Percentiles rank a stretch among this genome's conserved stretches.
Conservation (phyloP, 345 rosid genomes). For the Linum trigynum region DNA sequence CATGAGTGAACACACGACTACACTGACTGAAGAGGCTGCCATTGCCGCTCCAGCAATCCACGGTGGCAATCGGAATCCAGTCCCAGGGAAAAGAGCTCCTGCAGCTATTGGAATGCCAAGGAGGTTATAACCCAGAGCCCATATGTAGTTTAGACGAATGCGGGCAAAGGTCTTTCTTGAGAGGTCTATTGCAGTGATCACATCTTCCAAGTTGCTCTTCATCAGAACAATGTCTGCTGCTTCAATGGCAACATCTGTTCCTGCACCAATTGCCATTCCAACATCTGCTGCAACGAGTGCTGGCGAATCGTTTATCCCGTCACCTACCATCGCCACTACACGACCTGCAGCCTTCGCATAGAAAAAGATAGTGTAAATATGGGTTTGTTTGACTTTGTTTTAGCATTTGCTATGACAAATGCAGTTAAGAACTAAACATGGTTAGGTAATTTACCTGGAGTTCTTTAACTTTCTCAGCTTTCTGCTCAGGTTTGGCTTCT, state of each 20-base stretch:
- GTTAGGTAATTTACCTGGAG: conserved; percentile 45
- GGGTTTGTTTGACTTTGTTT: too few relatives aligned
- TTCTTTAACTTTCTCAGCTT: conserved; percentile 81
- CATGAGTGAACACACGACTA: conserved; percentile 79
- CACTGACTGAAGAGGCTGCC: conserved; percentile 97
- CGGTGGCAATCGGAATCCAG: conserved; percentile 69
- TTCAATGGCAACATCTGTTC: conserved; percentile 90
- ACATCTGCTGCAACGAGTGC: conserved; percentile 92
- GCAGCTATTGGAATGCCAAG: conserved; percentile 85
- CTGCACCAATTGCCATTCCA: conserved; percentile 97
- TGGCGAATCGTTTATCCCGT: conserved; percentile 87
- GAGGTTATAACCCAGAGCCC: conserved; percentile 90
- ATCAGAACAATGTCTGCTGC: conserved; percentile 92
- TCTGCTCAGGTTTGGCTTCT: conserved; percentile 84
- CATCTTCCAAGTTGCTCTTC: conserved; percentile 93
- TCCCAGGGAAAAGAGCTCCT: conserved; percentile 61
- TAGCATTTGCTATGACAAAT: not conserved
- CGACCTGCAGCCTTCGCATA: conserved; percentile 46
- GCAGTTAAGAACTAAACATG: not conserved
- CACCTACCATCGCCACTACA: conserved; percentile 91
- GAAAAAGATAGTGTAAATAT: not conserved
- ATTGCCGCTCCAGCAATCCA: conserved; percentile 98
- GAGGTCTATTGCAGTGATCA: conserved; percentile 82
- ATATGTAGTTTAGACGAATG: conserved; percentile 76
- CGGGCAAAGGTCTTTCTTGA: conserved; percentile 75